Base-by-base conservation (phyloP, 495 filamentous ascomycete genomes). In the Platismatia glauca region DNA sequence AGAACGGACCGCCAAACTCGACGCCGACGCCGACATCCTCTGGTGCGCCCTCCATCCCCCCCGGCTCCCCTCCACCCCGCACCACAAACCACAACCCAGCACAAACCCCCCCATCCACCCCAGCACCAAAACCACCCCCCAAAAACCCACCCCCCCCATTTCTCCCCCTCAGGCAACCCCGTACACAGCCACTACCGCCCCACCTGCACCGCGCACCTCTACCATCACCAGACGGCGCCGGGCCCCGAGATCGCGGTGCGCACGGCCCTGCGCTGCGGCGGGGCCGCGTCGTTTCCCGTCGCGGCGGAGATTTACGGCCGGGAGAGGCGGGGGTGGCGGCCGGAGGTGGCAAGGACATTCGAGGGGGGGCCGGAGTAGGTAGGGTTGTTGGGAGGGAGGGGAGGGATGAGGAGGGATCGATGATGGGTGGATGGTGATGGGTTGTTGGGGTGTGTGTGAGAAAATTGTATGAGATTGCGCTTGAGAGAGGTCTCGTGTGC, bases 101-200 rank as follows among this genome's bases (percentile, higher is more conserved):
- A 43, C 39, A 3, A 20, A 29, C 56, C 48, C 27, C 31, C 29
- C 24, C 20, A 16, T 41, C 31, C 27, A 20, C n/a, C 13, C 35
- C 33, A 29, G 34, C 38, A 58, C 31, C 7, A 38, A 39, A 37
- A 41, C 12, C 39, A 37, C 37, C 44, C 29, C 16, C 35, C 58
- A 18, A 2, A 2, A 39, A 39, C 8, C 7, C 37, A 5, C 7
- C 3, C 20, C 20, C 43, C 43, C 39, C 13, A 6, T 11, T 38
- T 13, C 20, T 48, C 41, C 11, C 52, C 29, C 12, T 9, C 27
- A 78, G 77, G 79, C 62, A 79, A 82, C 4, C 65, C 71, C 4
- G 78, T 81, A 37, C 58, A 80, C 70, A 82, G 80, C 72, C 81
- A 77, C 70, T 81, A 78, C 68, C 82, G 79, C 70, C 76, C 76